These are phyloP conservation scores for Dryas alaskensis DNA, from an alignment of 306 rosid species.

Conservation along the genomic window DNA sequence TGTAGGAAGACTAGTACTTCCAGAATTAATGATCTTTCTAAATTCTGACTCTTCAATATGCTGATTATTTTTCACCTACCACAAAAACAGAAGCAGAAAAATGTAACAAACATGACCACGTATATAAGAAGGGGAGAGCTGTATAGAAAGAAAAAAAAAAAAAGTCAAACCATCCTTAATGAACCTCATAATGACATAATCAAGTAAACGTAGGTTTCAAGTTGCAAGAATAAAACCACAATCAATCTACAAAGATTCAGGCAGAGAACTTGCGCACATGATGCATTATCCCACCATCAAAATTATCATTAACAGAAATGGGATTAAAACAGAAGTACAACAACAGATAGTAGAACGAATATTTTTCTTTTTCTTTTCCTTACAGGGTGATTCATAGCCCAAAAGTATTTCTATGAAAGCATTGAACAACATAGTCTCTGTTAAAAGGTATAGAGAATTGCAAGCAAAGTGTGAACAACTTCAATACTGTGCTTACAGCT, in stretches of 20 bases:
- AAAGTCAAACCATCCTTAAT: not conserved
- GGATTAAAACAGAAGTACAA: not conserved
- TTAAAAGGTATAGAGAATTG: not conserved
- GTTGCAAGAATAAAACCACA: not conserved
- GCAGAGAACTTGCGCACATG: not conserved
- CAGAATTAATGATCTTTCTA: slow-evolving; percentile 48
- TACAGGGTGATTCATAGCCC: not conserved
- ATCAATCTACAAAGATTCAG: not conserved
- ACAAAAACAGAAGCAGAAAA: slow-evolving; percentile 19
- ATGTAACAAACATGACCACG: not conserved
- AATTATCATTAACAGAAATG: not conserved
- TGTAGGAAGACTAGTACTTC: slow-evolving; percentile 53
- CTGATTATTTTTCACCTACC: slow-evolving; percentile 55
- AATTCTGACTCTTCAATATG: slow-evolving; percentile 58
- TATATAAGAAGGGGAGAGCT: slow-evolving; percentile 11
- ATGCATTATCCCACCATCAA: not conserved
- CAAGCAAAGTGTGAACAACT: not conserved
- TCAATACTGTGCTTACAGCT: slow-evolving; percentile 41
- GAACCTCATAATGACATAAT: not conserved
- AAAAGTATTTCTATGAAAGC: not conserved
- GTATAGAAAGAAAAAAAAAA: not conserved
- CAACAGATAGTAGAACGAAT: not conserved
- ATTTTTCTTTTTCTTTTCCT: not conserved
- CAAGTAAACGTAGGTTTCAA: not conserved
- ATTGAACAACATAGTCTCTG: not conserved